These are phyloP conservation scores for Sporothrix variecibatus DNA, from an alignment of 2,329 filamentous ascomycete genomes.

Conservation along the genomic window DNA sequence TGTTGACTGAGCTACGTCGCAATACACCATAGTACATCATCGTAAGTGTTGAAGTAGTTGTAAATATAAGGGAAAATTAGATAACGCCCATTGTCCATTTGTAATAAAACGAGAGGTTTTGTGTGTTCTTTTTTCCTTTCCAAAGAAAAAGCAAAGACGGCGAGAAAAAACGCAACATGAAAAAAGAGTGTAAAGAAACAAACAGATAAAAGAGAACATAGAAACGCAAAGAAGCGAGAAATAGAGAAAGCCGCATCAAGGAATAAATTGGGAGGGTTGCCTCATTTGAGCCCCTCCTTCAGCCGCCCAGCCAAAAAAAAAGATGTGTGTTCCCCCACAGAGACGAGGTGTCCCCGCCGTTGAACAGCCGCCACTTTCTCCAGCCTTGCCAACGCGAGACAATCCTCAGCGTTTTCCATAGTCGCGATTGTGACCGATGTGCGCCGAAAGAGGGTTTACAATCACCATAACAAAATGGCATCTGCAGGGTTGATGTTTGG, in stretches of 20 bases:
- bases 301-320: background rate
- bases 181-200: slow-evolving; percentile 70
- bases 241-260: background rate
- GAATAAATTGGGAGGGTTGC: too few relatives aligned
- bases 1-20: background rate
- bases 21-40: background rate
- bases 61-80: slow-evolving; percentile 20
- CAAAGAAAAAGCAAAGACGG: slow-evolving; percentile 22
- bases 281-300: background rate
- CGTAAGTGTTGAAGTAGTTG: background rate
- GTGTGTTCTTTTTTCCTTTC: slow-evolving; percentile 27
- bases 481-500: background rate
- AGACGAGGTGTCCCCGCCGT: background rate
- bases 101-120: slow-evolving; percentile 19
- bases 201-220: background rate
- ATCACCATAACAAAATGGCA: background rate
- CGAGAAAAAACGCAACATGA: slow-evolving; percentile 29
- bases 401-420: too few relatives aligned
- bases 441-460: background rate
- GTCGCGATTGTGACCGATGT: background rate
- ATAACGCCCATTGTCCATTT: slow-evolving; percentile 27
- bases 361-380: background rate
- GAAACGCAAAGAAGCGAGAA: background rate
- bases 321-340: background rate
- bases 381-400: background rate